Conservation (phyloP, 2,329 filamentous ascomycete genomes). For the Fonsecaea multimorphosa region DNA sequence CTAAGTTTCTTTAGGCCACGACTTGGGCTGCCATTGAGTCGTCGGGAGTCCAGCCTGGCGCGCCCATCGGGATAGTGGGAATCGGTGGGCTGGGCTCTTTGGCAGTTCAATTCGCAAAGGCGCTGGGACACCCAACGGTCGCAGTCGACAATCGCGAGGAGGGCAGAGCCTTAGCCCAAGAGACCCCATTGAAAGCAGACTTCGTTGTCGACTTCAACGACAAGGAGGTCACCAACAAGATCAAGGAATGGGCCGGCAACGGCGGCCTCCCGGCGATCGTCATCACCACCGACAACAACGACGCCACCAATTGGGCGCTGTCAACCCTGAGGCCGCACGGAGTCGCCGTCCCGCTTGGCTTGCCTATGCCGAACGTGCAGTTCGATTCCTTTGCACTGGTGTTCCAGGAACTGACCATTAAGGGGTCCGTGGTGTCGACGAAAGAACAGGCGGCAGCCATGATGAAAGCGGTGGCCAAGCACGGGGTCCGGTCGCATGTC, state of each 20-base stretch:
- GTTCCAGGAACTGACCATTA: constrained; percentile 15
- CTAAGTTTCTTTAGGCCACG: constrained; percentile 5
- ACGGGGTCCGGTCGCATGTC: constrained; percentile 10
- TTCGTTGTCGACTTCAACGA: constrained; percentile 12
- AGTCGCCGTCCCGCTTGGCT: constrained; percentile 13
- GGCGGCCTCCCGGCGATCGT: constrained; percentile 13
- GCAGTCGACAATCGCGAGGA: constrained; percentile 20
- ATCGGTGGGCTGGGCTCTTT: constrained; percentile 38
- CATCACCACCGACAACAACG: constrained; percentile 14
- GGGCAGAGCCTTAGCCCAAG: constrained; percentile 8
- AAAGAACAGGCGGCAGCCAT: constrained; percentile 15
- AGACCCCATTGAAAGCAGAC: constrained; percentile 13
- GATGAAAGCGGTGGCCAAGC: constrained; percentile 13
- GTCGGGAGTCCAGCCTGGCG: constrained; percentile 63
- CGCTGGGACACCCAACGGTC: constrained; percentile 7
- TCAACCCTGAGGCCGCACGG: constrained; percentile 13
- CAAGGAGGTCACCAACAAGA: constrained; percentile 8
- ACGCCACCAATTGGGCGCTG: constrained; percentile 17
- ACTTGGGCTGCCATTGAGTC: constrained; percentile 60
- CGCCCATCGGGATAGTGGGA: constrained; percentile 29
- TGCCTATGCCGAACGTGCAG: constrained; percentile 5
- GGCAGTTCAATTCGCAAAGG: constrained; percentile 24
- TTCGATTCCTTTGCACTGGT: constrained; percentile 18
- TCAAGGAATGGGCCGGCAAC: constrained; percentile 17
- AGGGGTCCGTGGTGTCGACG: constrained; percentile 17